Conservation (phyloP, 1,284 basidiomycete genomes). For the Garcileccinum viscosum region DNA sequence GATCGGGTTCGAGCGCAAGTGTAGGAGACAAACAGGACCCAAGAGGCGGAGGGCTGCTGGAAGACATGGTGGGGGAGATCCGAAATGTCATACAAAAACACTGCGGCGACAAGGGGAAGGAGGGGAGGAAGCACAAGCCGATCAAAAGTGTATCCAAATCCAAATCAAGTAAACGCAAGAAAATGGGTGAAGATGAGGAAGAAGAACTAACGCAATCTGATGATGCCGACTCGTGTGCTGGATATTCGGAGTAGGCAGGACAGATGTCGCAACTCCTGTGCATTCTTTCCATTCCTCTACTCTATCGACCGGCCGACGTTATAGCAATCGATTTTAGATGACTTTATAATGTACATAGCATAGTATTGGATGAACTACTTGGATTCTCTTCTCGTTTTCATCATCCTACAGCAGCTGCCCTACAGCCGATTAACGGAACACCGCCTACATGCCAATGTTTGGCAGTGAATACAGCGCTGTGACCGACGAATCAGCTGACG, state of each 20-base stretch:
- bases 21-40: neutral
- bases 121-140: slow-evolving; percentile 2
- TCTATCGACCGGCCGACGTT: neutral
- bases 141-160: slow-evolving; percentile 1
- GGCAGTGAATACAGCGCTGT: slow-evolving; percentile 42
- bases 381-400: neutral
- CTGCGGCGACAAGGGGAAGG: slow-evolving; percentile 13
- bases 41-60: slow-evolving; percentile 6
- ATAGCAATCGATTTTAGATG: neutral
- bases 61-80: slow-evolving; percentile 19
- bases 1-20: neutral
- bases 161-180: slow-evolving; percentile 16
- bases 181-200: slow-evolving; percentile 7
- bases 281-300: neutral
- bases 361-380: neutral
- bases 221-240: slow-evolving; percentile 6
- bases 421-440: slow-evolving; percentile 39
- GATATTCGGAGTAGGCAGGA: slow-evolving; percentile 3
- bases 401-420: slow-evolving; percentile 16
- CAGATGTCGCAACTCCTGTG: neutral
- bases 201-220: slow-evolving; percentile 17
- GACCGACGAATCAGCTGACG: slow-evolving; percentile 1
- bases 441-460: slow-evolving; percentile 36
- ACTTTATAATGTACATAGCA: slow-evolving; percentile 2
- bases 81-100: slow-evolving; percentile 24